Conservation (phyloP, 2,329 filamentous ascomycete genomes). For the Xylaria digitata region DNA sequence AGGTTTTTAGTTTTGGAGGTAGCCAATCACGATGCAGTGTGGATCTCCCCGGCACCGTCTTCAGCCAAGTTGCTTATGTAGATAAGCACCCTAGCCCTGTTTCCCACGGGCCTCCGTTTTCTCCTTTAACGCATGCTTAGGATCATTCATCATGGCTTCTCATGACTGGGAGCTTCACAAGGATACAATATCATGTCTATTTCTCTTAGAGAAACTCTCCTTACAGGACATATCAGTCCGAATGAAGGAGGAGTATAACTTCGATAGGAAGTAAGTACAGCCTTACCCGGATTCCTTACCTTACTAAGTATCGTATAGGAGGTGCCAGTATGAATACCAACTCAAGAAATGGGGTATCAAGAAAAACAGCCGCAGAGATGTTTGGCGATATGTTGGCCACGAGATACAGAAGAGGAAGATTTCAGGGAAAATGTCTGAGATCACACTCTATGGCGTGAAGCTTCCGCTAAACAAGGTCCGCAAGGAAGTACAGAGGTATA, state of each 20-base stretch:
- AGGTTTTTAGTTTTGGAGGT: too few relatives aligned
- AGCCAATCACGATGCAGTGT: too few relatives aligned
- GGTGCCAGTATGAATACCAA: constrained; percentile 22
- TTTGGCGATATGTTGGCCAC: constrained; percentile 22
- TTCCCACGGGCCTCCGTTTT: too few relatives aligned
- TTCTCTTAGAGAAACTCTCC: constrained; percentile 5
- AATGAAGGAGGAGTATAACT: constrained; percentile 22
- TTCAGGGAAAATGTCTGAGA: constrained; percentile 1
- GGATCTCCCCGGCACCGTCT: too few relatives aligned
- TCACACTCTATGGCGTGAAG: constrained; percentile 6
- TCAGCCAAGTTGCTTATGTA: too few relatives aligned
- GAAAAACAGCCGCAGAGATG: constrained; percentile 11
- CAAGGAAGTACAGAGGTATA: constrained; percentile 16
- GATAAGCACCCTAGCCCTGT: too few relatives aligned
- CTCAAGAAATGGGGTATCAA: constrained; percentile 25
- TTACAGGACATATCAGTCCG: constrained; percentile 3
- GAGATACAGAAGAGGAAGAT: constrained; percentile 6
- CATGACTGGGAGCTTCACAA: constrained; percentile 28
- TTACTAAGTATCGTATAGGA: not conserved
- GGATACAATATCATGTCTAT: constrained; percentile 10
- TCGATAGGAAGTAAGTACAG: constrained; percentile 17
- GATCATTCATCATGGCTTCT: too few relatives aligned
- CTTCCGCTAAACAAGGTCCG: constrained; percentile 4
- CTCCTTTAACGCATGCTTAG: too few relatives aligned
- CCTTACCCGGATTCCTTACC: not conserved